Evolutionary conservation across 1,284 basidiomycete species (phyloP), one percentile per base, ranked within the genome.

Genomic region (Neotropicomus parvogracilis): DNA sequence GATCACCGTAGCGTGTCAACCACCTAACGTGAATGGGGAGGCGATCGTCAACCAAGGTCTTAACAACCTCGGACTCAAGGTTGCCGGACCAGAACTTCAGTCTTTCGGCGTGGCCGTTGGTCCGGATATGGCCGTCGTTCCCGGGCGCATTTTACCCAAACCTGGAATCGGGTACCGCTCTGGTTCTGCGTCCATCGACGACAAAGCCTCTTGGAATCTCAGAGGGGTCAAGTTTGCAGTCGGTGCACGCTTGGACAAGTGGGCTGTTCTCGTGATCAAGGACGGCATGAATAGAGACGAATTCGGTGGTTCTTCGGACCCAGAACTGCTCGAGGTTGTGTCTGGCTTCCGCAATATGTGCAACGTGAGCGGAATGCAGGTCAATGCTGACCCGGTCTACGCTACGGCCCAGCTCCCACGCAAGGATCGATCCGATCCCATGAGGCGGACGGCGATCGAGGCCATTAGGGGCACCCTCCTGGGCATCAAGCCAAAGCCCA

Each of bases 71-170:
- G 88, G 87, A 1, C 81, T 85, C 62, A 67, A 64, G 20, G 62
- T 68, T 6, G 69, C 74, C 0, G 69, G 67, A 2, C 74, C 77
- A 9, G 54, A 66, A 5, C 71, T 84, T 14, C 65, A 66, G 12
- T 71, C 77, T 2, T 89, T 90, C 59, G 84, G 83, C 1, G 69
- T 88, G 47, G 70, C 60, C 54, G 73, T 90, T 53, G 79, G 79
- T 8, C 68, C 65, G 2, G 71, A 87, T 44, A 89, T 90, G 86
- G 74, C 85, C 2, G 78, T 88, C 17, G 83, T 90, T 11, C 87
- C 87, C 0, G 88, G 81, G 7, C 80, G 87, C 36, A 80, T 88
- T 51, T 73, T 90, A 3, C 67, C 75, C 4, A 64, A 76, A 12
- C 88, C 87, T 2, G 70, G 65, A 3, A 73, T 89, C 50, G 71